Base-by-base conservation (phyloP, 2,329 filamentous ascomycete genomes). In the Helicocarpus griseus region DNA sequence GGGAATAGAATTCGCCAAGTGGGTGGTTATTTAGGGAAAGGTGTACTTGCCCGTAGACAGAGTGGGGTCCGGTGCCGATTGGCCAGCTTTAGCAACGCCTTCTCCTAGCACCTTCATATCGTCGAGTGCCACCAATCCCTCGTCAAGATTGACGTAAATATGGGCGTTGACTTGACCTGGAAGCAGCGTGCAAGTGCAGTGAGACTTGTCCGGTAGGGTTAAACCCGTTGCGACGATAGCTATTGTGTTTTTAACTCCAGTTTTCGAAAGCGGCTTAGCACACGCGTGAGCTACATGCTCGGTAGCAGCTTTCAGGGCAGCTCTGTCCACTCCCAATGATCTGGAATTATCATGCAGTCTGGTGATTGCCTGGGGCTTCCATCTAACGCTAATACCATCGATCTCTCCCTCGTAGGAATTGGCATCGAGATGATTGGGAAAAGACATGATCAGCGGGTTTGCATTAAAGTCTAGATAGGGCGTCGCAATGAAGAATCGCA, bases 41-140 rank as follows among this genome's bases (percentile, higher is more conserved):
- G n/a, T n/a, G n/a, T n/a, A n/a, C n/a, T 33, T 36, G 41, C 49
- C 49, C 8, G 26, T 50, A 35, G 49, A 51, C 28, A 51, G 36
- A 51, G 39, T 39, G 19, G 24, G 26, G 33, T 46, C 40, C 29
- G n/a, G 39, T 19, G 22, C 17, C 14, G 39, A 26, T 9, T 17
- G 5, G 36, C 24, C 48, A 17, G 9, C 5, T 14, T 3, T 5
- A 7, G 33, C n/a, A 19, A 51, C 40, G 33, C 49, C 19, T 51
- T 51, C 49, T 46, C 40, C 40, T 29, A 35, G 5, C 39, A 51
- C 17, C 46, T 45, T 21, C 49, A 51, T 38, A 17, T 45, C 33
- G 40, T 46, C 28, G 26, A 51, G 28, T 19, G 49, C 8, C 46
- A 29, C 40, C 19, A 2, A 4, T 13, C 29, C 38, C 28, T 45